A percentile compares a stretch with the other conserved stretches of the same genome.
Evolutionary conservation across 2,329 filamentous ascomycete species (phyloP).

Genomic region (Fusarium ramigenum): DNA sequence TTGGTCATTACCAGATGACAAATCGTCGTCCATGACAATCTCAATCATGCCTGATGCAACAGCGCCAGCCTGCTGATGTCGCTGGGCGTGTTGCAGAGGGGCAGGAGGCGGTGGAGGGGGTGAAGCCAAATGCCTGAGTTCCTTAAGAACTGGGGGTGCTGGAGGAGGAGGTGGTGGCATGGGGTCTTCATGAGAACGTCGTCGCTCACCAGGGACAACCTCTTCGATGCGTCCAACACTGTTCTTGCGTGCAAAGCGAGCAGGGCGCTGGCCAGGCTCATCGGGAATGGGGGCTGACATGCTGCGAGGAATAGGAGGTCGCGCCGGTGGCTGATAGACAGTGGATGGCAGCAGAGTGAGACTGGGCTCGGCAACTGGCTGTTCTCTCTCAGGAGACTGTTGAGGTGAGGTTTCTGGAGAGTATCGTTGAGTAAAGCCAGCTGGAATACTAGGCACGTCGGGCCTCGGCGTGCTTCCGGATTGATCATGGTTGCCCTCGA

Average conservation of each 20-base stretch:
- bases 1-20: slow-evolving; percentile 43
- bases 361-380: slow-evolving; percentile 39
- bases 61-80: slow-evolving; percentile 55
- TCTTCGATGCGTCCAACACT: slow-evolving; percentile 58
- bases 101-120: slow-evolving; percentile 71
- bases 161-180: slow-evolving; percentile 64
- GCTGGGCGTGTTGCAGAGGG: slow-evolving; percentile 59
- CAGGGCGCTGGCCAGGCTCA: slow-evolving; percentile 43
- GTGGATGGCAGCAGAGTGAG: slow-evolving; percentile 66
- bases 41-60: slow-evolving; percentile 68
- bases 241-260: slow-evolving; percentile 48
- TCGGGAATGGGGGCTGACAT: slow-evolving; percentile 67
- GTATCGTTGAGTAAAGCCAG: slow-evolving; percentile 55
- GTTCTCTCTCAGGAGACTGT: slow-evolving; percentile 46
- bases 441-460: slow-evolving; percentile 64
- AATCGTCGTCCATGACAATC: slow-evolving; percentile 72
- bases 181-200: slow-evolving; percentile 60
- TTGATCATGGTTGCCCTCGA: slow-evolving; percentile 64
- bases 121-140: slow-evolving; percentile 69
- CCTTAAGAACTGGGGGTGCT: slow-evolving; percentile 64
- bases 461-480: slow-evolving; percentile 55
- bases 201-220: slow-evolving; percentile 51
- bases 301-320: slow-evolving; percentile 63
- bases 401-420: slow-evolving; percentile 53
- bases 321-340: slow-evolving; percentile 65